Percentiles rank a stretch among this genome's conserved stretches.
Conservation (phyloP, 768 basidiomycete species). For the Pleurotus salmoneostramineus region DNA sequence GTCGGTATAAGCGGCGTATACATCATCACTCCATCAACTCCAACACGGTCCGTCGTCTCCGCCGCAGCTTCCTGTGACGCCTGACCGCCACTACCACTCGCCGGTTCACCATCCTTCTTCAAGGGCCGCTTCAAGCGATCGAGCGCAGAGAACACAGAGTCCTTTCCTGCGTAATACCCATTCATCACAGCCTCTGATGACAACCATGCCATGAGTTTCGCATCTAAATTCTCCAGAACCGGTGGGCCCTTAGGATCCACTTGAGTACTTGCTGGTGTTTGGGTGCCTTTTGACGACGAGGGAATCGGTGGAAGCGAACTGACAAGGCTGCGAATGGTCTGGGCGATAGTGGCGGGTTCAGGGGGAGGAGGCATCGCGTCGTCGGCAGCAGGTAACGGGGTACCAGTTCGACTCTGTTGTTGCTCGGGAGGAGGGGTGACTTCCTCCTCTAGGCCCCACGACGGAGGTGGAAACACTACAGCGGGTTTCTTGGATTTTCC, state of each 20-base stretch:
- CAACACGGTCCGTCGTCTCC: constrained; percentile 33
- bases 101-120: constrained; percentile 5
- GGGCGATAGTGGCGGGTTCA: constrained; percentile 43
- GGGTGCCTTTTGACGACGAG: background rate
- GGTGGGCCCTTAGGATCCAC: constrained; percentile 7
- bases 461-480: constrained; percentile 6
- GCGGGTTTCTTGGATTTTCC: background rate
- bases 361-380: background rate
- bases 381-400: background rate
- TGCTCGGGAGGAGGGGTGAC: background rate
- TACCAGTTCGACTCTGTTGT: background rate
- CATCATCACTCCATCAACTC: constrained; percentile 63
- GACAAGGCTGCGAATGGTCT: constrained; percentile 50
- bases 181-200: constrained; percentile 66
- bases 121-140: constrained; percentile 36
- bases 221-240: constrained; percentile 40
- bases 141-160: constrained; percentile 59
- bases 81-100: background rate
- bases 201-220: constrained; percentile 44
- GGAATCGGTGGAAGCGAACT: constrained; percentile 31
- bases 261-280: background rate
- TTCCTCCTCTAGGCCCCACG: constrained; percentile 3
- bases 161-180: constrained; percentile 33
- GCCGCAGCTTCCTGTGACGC: constrained; percentile 10
- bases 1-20: constrained; percentile 67